These are phyloP conservation scores for Fonsecaea pedrosoi DNA, from an alignment of 2,329 filamentous ascomycete genomes.

Conservation along the genomic window DNA sequence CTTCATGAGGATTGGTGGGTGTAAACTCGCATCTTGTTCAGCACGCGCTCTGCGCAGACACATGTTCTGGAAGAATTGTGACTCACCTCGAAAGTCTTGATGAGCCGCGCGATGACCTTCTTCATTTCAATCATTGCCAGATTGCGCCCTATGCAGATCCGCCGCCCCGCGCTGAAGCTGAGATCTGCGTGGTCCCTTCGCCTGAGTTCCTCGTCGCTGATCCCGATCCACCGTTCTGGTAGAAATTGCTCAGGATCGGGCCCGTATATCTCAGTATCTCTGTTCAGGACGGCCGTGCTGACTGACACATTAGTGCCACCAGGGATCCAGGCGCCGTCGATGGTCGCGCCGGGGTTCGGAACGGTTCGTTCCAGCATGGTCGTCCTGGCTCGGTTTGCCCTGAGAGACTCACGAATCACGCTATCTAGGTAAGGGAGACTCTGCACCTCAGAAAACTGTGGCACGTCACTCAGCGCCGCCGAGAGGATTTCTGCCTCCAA, in stretches of 20 bases:
- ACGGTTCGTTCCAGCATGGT: constrained; percentile 39
- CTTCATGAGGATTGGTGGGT: constrained; percentile 10
- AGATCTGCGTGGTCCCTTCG: constrained; percentile 42
- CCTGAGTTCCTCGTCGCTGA: constrained; percentile 38
- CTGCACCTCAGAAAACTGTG: constrained; percentile 60
- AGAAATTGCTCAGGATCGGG: constrained; percentile 48
- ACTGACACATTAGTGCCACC: constrained; percentile 30
- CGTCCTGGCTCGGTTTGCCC: constrained; percentile 18
- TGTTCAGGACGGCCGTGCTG: constrained; percentile 50
- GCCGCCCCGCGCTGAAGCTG: constrained; percentile 21
- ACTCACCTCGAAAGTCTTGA: constrained; percentile 29
- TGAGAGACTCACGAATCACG: constrained; percentile 28
- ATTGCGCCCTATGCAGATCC: constrained; percentile 29
- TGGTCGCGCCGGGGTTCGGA: constrained; percentile 29
- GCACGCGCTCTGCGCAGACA: not conserved
- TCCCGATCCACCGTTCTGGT: constrained; percentile 56
- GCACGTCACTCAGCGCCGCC: constrained; percentile 12
- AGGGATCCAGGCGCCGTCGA: constrained; percentile 28
- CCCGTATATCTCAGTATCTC: constrained; percentile 48
- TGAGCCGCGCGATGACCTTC: constrained; percentile 25
- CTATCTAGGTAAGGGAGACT: constrained; percentile 53
- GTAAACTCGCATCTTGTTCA: constrained; percentile 2
- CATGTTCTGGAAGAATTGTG: not conserved
- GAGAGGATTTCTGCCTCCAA: constrained; percentile 28
- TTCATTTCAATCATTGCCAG: constrained; percentile 33